phyloP scores from a whole-genome alignment of 805 yeast genomes.

The Scheffersomyces ergatensis region DNA sequence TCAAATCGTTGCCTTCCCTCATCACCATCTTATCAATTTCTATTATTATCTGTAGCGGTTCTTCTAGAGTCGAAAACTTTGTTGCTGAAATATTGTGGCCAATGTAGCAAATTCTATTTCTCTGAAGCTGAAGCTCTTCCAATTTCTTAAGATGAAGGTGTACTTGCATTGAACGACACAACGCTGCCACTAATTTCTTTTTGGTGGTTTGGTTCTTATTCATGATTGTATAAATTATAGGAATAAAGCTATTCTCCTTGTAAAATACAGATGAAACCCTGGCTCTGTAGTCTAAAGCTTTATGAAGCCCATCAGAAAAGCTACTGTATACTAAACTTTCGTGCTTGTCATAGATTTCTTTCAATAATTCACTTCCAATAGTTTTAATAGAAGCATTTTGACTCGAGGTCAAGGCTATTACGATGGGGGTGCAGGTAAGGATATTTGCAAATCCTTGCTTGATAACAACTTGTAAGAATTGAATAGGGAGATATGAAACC shows the following conservation, averaged over 20 bases:
- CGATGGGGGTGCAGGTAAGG: slow-evolving; percentile 61
- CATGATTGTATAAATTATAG: slow-evolving; percentile 41
- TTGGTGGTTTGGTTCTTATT: slow-evolving; percentile 32
- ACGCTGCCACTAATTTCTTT: slow-evolving; percentile 38
- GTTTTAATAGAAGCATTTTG: slow-evolving; percentile 37
- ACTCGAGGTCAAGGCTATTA: slow-evolving; percentile 68
- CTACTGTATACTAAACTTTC: slow-evolving; percentile 69
- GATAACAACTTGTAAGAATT: slow-evolving; percentile 54
- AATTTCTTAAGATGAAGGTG: slow-evolving; percentile 7
- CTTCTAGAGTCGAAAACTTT: slow-evolving; percentile 47
- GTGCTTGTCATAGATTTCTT: slow-evolving; percentile 57
- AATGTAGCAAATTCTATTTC: slow-evolving; percentile 23
- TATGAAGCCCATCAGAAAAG: slow-evolving; percentile 59
- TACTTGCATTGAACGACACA: neutral
- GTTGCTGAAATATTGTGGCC: slow-evolving; percentile 38
- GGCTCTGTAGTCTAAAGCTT: slow-evolving; percentile 48
- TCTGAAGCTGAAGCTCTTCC: slow-evolving; percentile 7
- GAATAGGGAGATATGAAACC: slow-evolving; percentile 49
- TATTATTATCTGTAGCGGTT: slow-evolving; percentile 43
- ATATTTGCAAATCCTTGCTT: slow-evolving; percentile 76
- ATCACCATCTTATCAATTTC: slow-evolving; percentile 36
- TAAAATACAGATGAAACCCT: slow-evolving; percentile 19
- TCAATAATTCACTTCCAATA: slow-evolving; percentile 53
- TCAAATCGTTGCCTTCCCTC: slow-evolving; percentile 10
- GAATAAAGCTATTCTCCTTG: slow-evolving; percentile 32